phyloP scores from a whole-genome alignment of 495 filamentous ascomycete species.

The Bacidia gigantensis region DNA sequence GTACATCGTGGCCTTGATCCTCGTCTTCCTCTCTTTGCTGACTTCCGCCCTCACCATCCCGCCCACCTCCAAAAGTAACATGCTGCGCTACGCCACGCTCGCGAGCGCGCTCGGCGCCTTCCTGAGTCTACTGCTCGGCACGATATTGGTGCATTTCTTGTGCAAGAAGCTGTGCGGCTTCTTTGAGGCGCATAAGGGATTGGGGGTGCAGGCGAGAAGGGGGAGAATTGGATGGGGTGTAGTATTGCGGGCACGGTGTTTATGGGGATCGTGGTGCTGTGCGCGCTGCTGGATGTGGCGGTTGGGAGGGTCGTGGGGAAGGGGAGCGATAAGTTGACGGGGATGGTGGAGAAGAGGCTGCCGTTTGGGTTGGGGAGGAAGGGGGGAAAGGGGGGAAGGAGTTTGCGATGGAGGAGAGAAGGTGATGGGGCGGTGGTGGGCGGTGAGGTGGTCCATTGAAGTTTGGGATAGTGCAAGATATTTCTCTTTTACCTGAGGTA shows the following conservation, averaged over 20 bases:
- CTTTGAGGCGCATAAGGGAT: slow-evolving; percentile 1
- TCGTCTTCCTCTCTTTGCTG: not conserved
- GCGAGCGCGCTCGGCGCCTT: slow-evolving; percentile 1
- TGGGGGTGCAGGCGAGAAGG: slow-evolving; percentile 4
- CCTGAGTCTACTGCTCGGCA: slow-evolving; percentile 7
- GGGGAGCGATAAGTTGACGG: not conserved
- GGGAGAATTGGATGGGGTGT: slow-evolving; percentile 4
- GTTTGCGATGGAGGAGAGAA: slow-evolving; percentile 2
- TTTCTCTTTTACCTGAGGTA: too few relatives aligned
- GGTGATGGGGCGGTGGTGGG: too few relatives aligned
- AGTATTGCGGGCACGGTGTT: slow-evolving; percentile 4
- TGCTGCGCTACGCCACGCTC: not conserved
- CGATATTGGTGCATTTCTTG: slow-evolving; percentile 10
- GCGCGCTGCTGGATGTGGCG: slow-evolving; percentile 1
- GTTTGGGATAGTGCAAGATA: too few relatives aligned
- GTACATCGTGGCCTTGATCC: slow-evolving; percentile 10
- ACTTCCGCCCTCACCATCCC: slow-evolving; percentile 1
- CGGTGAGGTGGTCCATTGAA: too few relatives aligned
- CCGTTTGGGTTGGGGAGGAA: slow-evolving; percentile 2
- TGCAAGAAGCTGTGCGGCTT: slow-evolving; percentile 5
- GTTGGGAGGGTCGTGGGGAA: not conserved
- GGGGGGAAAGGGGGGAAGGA: slow-evolving; percentile 6
- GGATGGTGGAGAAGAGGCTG: not conserved
- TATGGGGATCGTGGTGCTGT: slow-evolving; percentile 5
- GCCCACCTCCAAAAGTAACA: not conserved